These are phyloP conservation scores for Epichloe bromicola DNA, from an alignment of 2,329 filamentous ascomycete genomes.

Conservation along the genomic window DNA sequence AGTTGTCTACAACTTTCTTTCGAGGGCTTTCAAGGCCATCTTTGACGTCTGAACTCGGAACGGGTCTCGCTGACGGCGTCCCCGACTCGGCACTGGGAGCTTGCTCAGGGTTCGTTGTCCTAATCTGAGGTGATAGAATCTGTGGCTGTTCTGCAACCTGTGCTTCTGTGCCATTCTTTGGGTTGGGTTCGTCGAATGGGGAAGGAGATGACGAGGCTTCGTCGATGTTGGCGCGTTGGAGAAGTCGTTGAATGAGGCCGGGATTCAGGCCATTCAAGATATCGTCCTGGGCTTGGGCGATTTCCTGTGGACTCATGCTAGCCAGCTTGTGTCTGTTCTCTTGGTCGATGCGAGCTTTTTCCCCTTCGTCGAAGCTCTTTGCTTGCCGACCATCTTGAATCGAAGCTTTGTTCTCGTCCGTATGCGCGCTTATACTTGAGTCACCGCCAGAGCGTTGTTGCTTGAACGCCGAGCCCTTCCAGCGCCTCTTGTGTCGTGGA, in stretches of 20 bases:
- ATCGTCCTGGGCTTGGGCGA: slow-evolving; percentile 66
- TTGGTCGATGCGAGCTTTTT: slow-evolving; percentile 62
- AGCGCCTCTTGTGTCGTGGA: slow-evolving; percentile 74
- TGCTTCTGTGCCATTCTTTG: neutral
- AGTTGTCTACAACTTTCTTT: slow-evolving; percentile 18
- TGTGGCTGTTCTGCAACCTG: neutral
- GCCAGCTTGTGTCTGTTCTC: slow-evolving; percentile 67
- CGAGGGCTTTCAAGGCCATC: neutral
- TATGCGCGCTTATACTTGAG: neutral
- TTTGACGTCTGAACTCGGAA: neutral
- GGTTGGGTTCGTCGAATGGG: slow-evolving; percentile 25
- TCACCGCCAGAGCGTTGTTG: slow-evolving; percentile 28
- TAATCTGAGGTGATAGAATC: neutral
- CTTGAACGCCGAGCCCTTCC: slow-evolving; percentile 65
- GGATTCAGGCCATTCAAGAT: slow-evolving; percentile 68
- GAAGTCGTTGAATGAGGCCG: slow-evolving; percentile 59
- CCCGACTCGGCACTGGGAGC: neutral
- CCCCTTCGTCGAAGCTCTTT: slow-evolving; percentile 32
- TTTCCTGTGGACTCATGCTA: slow-evolving; percentile 70
- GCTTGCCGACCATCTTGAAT: neutral
- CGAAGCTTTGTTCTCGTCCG: neutral
- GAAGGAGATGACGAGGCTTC: slow-evolving; percentile 32
- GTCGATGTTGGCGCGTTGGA: slow-evolving; percentile 65
- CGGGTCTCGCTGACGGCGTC: neutral
- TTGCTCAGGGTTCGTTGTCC: neutral